Evolutionary conservation across 805 yeast species (phyloP).

Genomic region (Lachancea kluyveri): DNA sequence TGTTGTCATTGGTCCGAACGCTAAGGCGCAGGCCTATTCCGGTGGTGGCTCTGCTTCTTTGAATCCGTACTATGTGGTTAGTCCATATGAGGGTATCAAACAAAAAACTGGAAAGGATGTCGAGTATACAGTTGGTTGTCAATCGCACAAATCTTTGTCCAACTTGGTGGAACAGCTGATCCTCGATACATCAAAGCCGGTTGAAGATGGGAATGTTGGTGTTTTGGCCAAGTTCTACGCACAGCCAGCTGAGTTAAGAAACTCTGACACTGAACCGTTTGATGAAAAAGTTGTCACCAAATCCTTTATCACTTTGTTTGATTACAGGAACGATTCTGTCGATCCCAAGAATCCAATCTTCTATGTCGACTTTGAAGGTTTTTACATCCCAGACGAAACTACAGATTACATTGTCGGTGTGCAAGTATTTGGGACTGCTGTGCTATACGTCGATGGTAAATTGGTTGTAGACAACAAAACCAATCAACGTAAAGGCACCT

Average conservation of each 20-base stretch:
- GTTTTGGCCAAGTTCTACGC: conserved; percentile 21
- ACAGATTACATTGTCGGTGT: conserved; percentile 49
- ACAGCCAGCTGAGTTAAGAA: conserved; percentile 13
- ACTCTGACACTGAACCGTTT: conserved; percentile 18
- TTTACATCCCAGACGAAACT: conserved; percentile 40
- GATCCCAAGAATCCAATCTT: conserved; percentile 22
- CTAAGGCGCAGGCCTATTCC: conserved; percentile 40
- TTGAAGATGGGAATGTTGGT: conserved; percentile 18
- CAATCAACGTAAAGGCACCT: conserved; percentile 41
- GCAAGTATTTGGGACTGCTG: conserved; percentile 48
- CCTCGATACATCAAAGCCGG: conserved; percentile 15
- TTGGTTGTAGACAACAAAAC: conserved; percentile 52
- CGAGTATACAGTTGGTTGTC: conserved; percentile 33
- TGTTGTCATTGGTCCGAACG: conserved; percentile 58
- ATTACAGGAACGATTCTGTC: conserved; percentile 24
- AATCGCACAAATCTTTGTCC: conserved; percentile 32
- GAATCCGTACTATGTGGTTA: conserved; percentile 40
- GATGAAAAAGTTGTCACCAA: conserved; percentile 21
- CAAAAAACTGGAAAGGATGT: conserved; percentile 22
- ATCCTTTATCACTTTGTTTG: conserved; percentile 22
- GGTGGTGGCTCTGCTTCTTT: conserved; percentile 63
- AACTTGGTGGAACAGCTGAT: conserved; percentile 24
- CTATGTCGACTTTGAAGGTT: conserved; percentile 40
- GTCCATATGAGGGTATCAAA: conserved; percentile 43
- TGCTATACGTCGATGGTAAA: conserved; percentile 45